Base-by-base conservation (phyloP, 257 asterid genomes). In the Solanum neorickii region DNA sequence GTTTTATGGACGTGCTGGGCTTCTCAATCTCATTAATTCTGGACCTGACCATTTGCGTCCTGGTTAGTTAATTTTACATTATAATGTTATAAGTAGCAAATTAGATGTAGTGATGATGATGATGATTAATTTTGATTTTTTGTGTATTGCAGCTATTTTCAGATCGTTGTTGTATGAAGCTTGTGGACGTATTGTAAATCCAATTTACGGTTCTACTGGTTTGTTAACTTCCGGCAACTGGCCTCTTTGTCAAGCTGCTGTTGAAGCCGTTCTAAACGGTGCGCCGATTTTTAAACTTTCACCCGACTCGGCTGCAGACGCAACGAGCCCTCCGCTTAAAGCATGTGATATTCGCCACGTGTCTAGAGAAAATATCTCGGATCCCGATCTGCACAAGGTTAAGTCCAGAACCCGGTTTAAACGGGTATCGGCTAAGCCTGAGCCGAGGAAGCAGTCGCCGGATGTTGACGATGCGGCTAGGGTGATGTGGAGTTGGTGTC, bases 1-100 rank as follows among this genome's bases (percentile, higher is more conserved):
- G 18, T 91, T 91, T 15, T 91, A 91, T 29, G 93, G 93, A 87
- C 92, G 93, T 11, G 93, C 93, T 5, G 93, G 93, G 21, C 93
- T 91, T 5, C 84, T 91, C 49, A 91, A 91, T 37, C 91, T 91
- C 88, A 86, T 91, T 25, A 86, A 91, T 86, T 87, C 93, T 52
- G 93, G 92, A 44, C 89, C 92, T 10, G 47, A 88, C 20, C 87
- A 89, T 65, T 82, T 89, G 31, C 90, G 90, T 9, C 92, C 93
- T 20, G 92, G 93, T 91, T 7, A 84, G 76, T 86, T n/a, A 14
- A 62, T 39, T 74, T 74, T 15, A 21, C 21, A n/a, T 10, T 10
- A 4, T 16, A 16, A 10, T 31, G 31, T 31, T 29, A 8, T 4
- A 16, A 16, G 70, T 62, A 62, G 14, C 14, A 1, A 62, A 68